These are phyloP conservation scores for Thamnidium elegans DNA, from an alignment of 192 early-diverging fungal genomes.

Conservation along the genomic window DNA sequence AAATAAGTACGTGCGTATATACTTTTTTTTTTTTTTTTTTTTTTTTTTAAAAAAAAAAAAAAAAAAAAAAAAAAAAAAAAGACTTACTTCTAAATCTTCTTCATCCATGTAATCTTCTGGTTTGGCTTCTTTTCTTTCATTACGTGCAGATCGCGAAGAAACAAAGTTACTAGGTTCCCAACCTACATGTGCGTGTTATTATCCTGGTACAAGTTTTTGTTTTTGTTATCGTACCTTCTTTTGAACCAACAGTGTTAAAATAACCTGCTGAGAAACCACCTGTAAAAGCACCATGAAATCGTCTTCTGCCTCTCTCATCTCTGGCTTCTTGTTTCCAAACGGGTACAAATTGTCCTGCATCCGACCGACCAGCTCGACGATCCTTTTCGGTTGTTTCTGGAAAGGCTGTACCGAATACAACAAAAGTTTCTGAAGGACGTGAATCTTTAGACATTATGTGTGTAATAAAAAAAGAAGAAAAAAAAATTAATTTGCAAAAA, in stretches of 20 bases:
- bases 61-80: not conserved
- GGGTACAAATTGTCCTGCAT: slow-evolving; percentile 45
- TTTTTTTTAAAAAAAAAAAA: not conserved
- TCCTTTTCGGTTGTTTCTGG: slow-evolving; percentile 34
- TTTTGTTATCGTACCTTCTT: slow-evolving; percentile 62
- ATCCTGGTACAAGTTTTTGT: no score
- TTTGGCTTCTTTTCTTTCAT: slow-evolving; percentile 40
- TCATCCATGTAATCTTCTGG: slow-evolving; percentile 98
- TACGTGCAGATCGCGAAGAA: slow-evolving; percentile 68
- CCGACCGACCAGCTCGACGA: slow-evolving; percentile 16
- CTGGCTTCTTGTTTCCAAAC: slow-evolving; percentile 52
- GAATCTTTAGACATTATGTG: not conserved
- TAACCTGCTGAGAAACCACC: slow-evolving; percentile 96
- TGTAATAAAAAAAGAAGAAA: no score
- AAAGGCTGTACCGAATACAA: slow-evolving; percentile 43
- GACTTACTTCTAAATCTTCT: slow-evolving; percentile 75
- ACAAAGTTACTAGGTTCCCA: slow-evolving; percentile 77
- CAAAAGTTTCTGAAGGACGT: slow-evolving; percentile 31
- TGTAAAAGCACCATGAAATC: slow-evolving; percentile 90
- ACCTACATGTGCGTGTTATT: slow-evolving; percentile 41
- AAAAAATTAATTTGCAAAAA: no score
- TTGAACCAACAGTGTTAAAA: slow-evolving; percentile 93
- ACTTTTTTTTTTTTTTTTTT: not conserved
- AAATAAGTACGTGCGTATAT: not conserved
- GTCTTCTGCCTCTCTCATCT: slow-evolving; percentile 69